phyloP scores from a whole-genome alignment of 2,329 filamentous ascomycete species.

The Paecilomyces variotii region DNA sequence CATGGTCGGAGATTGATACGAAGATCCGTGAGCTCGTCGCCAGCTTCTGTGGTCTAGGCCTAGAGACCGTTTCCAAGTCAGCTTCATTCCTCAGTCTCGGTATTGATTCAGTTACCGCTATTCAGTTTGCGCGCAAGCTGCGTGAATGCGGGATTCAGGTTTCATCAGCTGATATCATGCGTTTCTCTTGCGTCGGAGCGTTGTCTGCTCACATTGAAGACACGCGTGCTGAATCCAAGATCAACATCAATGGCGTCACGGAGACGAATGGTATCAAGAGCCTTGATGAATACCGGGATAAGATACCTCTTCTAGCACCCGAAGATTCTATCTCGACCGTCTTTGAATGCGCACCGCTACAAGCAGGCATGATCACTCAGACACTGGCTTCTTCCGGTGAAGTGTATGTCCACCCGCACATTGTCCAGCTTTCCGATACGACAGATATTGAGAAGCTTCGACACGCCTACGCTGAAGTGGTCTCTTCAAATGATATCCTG shows the following conservation, averaged over 20 bases:
- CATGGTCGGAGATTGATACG: constrained; percentile 16
- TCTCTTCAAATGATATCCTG: constrained; percentile 53
- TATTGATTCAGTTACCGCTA: constrained; percentile 25
- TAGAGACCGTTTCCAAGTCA: constrained; percentile 16
- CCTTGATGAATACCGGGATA: constrained; percentile 6
- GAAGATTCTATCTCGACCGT: constrained; percentile 15
- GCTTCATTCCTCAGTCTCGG: constrained; percentile 26
- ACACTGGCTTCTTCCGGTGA: constrained; percentile 46
- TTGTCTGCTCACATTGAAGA: constrained; percentile 14
- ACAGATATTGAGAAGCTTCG: constrained; percentile 44
- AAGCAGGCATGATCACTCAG: constrained; percentile 73
- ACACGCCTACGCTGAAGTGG: constrained; percentile 48
- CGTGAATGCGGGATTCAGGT: constrained; percentile 17
- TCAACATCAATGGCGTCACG: background rate
- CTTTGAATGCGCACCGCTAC: constrained; percentile 62
- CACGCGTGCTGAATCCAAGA: background rate
- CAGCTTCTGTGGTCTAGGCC: constrained; percentile 16
- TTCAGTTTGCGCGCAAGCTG: constrained; percentile 23
- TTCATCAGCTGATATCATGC: constrained; percentile 29
- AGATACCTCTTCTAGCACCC: constrained; percentile 10
- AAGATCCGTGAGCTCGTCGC: constrained; percentile 15
- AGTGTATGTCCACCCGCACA: constrained; percentile 70
- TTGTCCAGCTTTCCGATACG: constrained; percentile 42
- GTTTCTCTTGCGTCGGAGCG: constrained; percentile 21
- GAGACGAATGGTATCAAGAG: background rate